Base-by-base conservation (phyloP, 768 basidiomycete species). In the Asterophora lycoperdoides region DNA sequence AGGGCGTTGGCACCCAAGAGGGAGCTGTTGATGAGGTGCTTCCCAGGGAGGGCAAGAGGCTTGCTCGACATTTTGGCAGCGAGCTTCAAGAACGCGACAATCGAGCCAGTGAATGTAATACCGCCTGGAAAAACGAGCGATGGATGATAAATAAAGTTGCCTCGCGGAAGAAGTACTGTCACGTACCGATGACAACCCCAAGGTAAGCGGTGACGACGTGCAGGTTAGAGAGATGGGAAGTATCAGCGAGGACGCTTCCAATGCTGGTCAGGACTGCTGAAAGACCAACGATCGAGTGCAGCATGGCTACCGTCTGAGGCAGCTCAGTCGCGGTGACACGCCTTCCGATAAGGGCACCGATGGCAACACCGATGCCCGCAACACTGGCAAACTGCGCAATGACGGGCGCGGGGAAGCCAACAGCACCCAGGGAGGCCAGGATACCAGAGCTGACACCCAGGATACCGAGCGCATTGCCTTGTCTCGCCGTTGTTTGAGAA, bases 231-330 rank as follows among this genome's bases (percentile, higher is more conserved):
- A 84, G 68, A 62, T 93, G 89, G 4, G 76, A 70, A 18, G 78
- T 69, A 53, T 89, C 85, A 8, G 80, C 77, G 15, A 93, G 69
- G 9, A 93, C 90, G 59, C 87, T 90, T 10, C 71, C 91, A 34
- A 92, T 85, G 46, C 84, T 88, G 13, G 91, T 93, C 58, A 93
- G 69, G 14, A 93, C 91, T 0, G 91, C 91, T 2, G 91, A 91
- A 23, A 93, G 78, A 65, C 91, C 91, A 44, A 93, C 91, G 28
- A 93, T 91, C 29, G 86, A 89, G 61, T 93, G 91, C 48, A 93
- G 69, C 46, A 90, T 83, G 1, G 84, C 79, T 4, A 80, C 77
- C 49, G 75, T 88, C 63, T 93, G 91, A 7, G 91, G 91, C 30
- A 93, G 75, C 60, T 93, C 92, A 14, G 89, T 93, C 2, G 88